Evolutionary conservation across 176 grass and related monocot genomes (phyloP).

Genomic region (Cenchrus fungigraminus): DNA sequence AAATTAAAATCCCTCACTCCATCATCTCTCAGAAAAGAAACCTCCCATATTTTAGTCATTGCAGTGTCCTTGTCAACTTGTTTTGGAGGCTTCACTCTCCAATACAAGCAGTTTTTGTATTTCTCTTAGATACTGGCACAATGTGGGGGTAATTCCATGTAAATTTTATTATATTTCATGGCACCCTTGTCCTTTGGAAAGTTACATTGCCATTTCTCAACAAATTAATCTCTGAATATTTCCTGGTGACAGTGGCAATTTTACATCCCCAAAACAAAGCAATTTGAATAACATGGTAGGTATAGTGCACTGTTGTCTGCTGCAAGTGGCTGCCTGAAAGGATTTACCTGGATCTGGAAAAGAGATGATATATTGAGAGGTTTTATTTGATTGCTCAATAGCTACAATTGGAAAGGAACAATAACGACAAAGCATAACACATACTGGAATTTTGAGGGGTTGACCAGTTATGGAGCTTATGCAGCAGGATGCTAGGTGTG

Average conservation of each 20-base stretch:
- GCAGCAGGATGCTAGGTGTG: conserved; percentile 83
- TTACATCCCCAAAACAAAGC: conserved; percentile 87
- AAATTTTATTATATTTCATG: conserved; percentile 24
- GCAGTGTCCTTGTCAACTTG: background rate
- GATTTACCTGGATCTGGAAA: conserved; percentile 84
- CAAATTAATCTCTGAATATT: conserved; percentile 17
- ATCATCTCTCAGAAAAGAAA: background rate
- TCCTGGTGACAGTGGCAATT: conserved; percentile 9
- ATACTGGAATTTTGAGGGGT: conserved; percentile 75
- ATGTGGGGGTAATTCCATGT: background rate
- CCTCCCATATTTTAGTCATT: background rate
- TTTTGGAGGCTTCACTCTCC: background rate
- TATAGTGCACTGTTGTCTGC: conserved; percentile 67
- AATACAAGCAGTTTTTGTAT: conserved; percentile 7
- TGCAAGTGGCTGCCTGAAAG: conserved; percentile 89
- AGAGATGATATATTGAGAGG: conserved; percentile 12
- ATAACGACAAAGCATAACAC: conserved; percentile 24
- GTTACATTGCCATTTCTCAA: conserved; percentile 4
- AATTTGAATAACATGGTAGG: conserved; percentile 93
- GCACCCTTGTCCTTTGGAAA: conserved; percentile 22
- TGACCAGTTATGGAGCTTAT: conserved; percentile 59
- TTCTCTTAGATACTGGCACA: background rate
- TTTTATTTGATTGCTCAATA: conserved; percentile 21
- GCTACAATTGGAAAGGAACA: conserved; percentile 1
- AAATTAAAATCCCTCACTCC: conserved; percentile 11